These are phyloP conservation scores for Hibiscus trionum DNA, from an alignment of 345 rosid genomes.

Conservation along the genomic window DNA sequence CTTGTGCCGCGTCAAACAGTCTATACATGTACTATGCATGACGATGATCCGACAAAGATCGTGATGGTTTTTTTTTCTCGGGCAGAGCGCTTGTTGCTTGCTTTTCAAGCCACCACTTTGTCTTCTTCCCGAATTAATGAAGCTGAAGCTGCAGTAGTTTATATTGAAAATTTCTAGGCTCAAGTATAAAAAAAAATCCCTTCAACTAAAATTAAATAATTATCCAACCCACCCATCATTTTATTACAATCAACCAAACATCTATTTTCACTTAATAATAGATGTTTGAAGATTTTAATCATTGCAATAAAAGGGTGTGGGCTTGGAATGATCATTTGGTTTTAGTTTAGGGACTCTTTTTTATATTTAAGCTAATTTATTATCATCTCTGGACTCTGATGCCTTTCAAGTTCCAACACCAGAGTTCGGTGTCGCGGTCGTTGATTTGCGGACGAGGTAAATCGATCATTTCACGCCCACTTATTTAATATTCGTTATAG, in stretches of 20 bases:
- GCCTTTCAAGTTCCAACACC: constrained; percentile 9
- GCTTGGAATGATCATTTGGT: not conserved
- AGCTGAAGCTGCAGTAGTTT: constrained; percentile 1
- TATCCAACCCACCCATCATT: not conserved
- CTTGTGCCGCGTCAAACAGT: constrained; percentile 99
- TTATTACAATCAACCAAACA: not conserved
- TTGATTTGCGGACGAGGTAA: constrained; percentile 17
- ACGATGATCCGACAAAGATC: constrained; percentile 26
- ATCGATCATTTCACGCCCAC: constrained; percentile 16
- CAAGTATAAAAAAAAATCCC: not conserved
- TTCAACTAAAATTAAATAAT: not conserved
- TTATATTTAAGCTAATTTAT: not conserved
- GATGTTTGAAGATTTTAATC: not conserved
- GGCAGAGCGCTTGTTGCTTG: constrained; percentile 24
- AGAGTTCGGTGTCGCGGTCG: not conserved
- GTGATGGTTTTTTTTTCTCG: constrained; percentile 7
- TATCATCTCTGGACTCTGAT: not conserved
- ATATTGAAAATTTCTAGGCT: constrained; percentile 1
- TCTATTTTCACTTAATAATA: not conserved
- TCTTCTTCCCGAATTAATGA: constrained; percentile 9
- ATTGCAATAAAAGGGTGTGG: not conserved
- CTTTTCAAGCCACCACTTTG: constrained; percentile 7
- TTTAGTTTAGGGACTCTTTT: not conserved
- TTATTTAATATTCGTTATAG: constrained; percentile 30
- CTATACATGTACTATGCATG: constrained; percentile 97